phyloP scores from a whole-genome alignment of 2,329 filamentous ascomycete genomes.

The Akanthomyces muscarius region DNA sequence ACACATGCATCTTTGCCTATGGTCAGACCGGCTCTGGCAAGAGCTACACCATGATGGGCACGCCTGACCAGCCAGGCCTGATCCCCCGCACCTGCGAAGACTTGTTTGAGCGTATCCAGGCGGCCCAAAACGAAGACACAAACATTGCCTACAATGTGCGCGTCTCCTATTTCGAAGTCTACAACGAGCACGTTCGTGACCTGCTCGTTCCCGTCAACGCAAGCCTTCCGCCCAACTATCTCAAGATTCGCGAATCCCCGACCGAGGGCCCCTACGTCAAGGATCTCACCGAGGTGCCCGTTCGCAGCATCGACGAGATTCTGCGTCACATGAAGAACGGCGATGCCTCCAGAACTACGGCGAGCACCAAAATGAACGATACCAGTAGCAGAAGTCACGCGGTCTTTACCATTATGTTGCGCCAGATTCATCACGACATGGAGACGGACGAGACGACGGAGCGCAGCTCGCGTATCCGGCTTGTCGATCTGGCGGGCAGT shows the following conservation, averaged over 20 bases:
- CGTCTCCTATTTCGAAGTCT: slow-evolving; percentile 98
- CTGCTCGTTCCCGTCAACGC: slow-evolving; percentile 70
- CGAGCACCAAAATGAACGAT: slow-evolving; percentile 99
- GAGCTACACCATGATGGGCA: slow-evolving; percentile 98
- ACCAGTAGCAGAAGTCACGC: slow-evolving; percentile 94
- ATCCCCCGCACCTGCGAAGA: slow-evolving; percentile 96
- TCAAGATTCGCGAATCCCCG: slow-evolving; percentile 95
- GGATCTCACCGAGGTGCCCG: slow-evolving; percentile 88
- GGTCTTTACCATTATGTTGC: slow-evolving; percentile 96
- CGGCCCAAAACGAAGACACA: slow-evolving; percentile 69
- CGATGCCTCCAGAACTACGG: slow-evolving; percentile 80
- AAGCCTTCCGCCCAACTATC: slow-evolving; percentile 78
- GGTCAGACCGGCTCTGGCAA: slow-evolving; percentile 97
- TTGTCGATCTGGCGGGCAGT: slow-evolving; percentile 92
- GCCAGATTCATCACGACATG: slow-evolving; percentile 97
- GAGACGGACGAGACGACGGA: slow-evolving; percentile 98
- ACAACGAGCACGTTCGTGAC: slow-evolving; percentile 98
- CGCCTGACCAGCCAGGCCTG: slow-evolving; percentile 75
- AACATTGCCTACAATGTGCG: slow-evolving; percentile 96
- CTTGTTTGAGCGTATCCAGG: slow-evolving; percentile 87
- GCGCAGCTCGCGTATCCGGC: slow-evolving; percentile 83
- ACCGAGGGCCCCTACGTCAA: slow-evolving; percentile 96
- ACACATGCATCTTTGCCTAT: slow-evolving; percentile 98
- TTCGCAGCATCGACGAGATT: slow-evolving; percentile 82
- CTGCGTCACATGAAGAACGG: slow-evolving; percentile 86